Evolutionary conservation across 1,284 basidiomycete species (phyloP).

Genomic region (Leccinum fallax): DNA sequence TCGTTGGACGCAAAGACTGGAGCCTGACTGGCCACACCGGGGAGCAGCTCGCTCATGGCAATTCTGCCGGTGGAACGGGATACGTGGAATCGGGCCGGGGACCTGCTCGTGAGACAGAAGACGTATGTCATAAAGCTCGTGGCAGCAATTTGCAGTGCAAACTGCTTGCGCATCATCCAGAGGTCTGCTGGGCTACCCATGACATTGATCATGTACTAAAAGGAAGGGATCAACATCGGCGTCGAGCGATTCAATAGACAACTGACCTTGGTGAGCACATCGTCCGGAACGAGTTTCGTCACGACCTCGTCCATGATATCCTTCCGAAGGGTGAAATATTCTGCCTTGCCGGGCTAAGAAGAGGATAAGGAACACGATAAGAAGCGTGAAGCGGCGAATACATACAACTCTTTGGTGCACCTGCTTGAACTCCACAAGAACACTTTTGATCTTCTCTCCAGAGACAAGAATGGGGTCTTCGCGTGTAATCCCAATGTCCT

Average conservation of each 20-base stretch:
- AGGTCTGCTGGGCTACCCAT: slow-evolving; percentile 88
- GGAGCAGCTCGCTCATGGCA: slow-evolving; percentile 88
- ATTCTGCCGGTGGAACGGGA: slow-evolving; percentile 89
- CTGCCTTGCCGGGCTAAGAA: slow-evolving; percentile 60
- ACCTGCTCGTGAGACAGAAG: slow-evolving; percentile 83
- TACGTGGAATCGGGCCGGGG: slow-evolving; percentile 86
- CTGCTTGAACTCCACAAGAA: slow-evolving; percentile 63
- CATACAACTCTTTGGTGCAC: slow-evolving; percentile 52
- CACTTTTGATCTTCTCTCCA: slow-evolving; percentile 80
- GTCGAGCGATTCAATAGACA: slow-evolving; percentile 1
- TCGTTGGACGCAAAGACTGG: slow-evolving; percentile 83
- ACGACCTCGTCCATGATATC: slow-evolving; percentile 92
- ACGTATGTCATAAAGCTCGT: slow-evolving; percentile 93
- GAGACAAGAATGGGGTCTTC: slow-evolving; percentile 89
- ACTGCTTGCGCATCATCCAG: slow-evolving; percentile 98
- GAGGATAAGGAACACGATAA: slow-evolving; percentile 7
- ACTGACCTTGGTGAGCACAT: slow-evolving; percentile 81
- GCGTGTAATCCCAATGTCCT: slow-evolving; percentile 73
- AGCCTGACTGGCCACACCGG: slow-evolving; percentile 58
- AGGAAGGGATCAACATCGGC: slow-evolving; percentile 5
- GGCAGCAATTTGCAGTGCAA: slow-evolving; percentile 87
- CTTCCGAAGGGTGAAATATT: slow-evolving; percentile 78
- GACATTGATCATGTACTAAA: slow-evolving; percentile 85
- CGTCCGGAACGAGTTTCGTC: slow-evolving; percentile 89
- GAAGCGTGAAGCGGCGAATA: slow-evolving; percentile 15